These are phyloP conservation scores for Calonectria fujianensis DNA, from an alignment of 2,329 filamentous ascomycete genomes.

Conservation along the genomic window DNA sequence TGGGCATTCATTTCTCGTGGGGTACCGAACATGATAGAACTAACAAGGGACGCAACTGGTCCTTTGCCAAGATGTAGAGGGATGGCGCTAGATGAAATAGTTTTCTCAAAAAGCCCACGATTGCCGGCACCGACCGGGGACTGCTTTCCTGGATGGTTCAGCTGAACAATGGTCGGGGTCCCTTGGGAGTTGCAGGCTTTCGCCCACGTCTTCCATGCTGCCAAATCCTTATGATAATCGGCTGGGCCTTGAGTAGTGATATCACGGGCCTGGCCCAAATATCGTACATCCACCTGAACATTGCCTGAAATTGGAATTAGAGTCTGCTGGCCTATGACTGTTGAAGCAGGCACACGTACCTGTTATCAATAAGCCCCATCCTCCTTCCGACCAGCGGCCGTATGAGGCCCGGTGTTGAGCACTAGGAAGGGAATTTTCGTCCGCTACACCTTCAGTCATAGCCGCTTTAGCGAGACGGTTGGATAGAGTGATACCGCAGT, in stretches of 20 bases:
- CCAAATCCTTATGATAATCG: neutral
- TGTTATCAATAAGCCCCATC: slow-evolving; percentile 20
- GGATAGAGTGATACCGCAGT: slow-evolving; percentile 71
- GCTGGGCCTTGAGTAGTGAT: neutral
- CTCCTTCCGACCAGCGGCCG: neutral
- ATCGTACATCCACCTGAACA: neutral
- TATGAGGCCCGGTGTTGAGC: neutral
- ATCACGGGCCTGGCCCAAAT: neutral
- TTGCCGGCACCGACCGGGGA: neutral
- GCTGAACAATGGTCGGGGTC: neutral
- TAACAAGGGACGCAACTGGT: neutral
- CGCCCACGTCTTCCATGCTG: slow-evolving; percentile 5
- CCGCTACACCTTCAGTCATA: slow-evolving; percentile 64
- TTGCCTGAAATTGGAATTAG: neutral
- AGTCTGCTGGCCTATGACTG: neutral
- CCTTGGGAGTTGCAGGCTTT: neutral
- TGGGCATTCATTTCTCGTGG: neutral
- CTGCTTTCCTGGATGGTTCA: slow-evolving; percentile 17
- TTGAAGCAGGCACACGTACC: neutral
- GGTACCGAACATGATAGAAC: neutral
- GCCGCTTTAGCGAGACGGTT: slow-evolving; percentile 72
- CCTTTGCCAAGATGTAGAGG: neutral
- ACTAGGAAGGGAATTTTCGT: neutral
- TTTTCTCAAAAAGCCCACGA: neutral
- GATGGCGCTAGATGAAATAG: neutral